phyloP scores from a whole-genome alignment of 257 asterid genomes.

The Ajuga chamaepitys region DNA sequence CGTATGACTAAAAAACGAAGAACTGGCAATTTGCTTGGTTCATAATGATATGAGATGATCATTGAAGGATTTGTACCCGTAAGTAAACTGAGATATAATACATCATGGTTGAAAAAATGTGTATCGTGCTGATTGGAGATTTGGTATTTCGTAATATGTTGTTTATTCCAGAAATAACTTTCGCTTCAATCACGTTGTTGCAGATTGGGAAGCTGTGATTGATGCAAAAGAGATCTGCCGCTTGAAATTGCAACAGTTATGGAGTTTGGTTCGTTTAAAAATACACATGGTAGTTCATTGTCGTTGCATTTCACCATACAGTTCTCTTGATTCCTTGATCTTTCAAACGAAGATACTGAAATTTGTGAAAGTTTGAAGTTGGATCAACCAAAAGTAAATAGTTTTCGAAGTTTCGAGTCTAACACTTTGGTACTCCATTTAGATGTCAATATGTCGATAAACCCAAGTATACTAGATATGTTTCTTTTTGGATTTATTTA shows the following conservation, averaged over 20 bases:
- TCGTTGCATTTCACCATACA: not conserved
- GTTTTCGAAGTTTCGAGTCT: not conserved
- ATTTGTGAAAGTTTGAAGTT: not conserved
- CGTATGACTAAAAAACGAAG: not conserved
- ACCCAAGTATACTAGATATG: not conserved
- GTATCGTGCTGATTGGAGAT: not conserved
- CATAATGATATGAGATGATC: not conserved
- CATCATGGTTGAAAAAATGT: not conserved
- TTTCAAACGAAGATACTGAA: not conserved
- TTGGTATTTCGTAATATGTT: not conserved
- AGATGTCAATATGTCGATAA: not conserved
- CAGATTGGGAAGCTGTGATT: constrained; percentile 3
- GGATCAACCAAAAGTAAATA: too few relatives aligned
- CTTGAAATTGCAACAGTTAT: constrained; percentile 8
- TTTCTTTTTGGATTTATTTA: not conserved
- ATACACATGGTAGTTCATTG: constrained; percentile 8
- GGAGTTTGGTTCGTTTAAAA: constrained; percentile 21
- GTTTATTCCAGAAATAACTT: not conserved
- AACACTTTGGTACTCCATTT: not conserved
- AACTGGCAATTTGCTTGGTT: not conserved
- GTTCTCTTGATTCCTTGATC: not conserved
- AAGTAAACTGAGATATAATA: too few relatives aligned
- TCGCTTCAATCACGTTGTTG: not conserved
- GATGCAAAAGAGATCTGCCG: not conserved
- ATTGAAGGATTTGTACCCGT: not conserved